phyloP scores from a whole-genome alignment of 768 basidiomycete species.

The Dentipellis sp. region DNA sequence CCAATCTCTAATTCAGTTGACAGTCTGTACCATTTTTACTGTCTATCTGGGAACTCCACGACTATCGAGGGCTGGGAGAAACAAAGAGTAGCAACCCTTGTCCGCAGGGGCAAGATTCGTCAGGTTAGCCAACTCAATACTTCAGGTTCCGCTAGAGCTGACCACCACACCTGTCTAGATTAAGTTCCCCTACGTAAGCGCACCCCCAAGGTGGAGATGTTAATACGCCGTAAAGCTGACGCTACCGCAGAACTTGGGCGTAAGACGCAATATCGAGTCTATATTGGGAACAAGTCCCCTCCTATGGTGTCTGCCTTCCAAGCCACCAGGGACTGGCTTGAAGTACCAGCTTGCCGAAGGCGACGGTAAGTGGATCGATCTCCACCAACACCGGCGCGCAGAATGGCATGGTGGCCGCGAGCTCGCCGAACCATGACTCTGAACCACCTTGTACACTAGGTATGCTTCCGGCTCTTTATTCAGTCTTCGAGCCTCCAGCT shows the following conservation, averaged over 20 bases:
- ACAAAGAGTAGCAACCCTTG: slow-evolving; percentile 82
- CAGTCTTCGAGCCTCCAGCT: too few species aligned
- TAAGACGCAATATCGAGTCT: slow-evolving; percentile 60
- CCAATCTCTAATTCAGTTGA: slow-evolving; percentile 9
- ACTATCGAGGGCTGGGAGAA: slow-evolving; percentile 99
- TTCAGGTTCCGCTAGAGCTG: background rate
- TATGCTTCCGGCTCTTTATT: too few species aligned
- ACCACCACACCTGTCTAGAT: slow-evolving; percentile 34
- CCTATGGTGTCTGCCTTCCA: slow-evolving; percentile 79
- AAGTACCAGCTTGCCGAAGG: slow-evolving; percentile 63
- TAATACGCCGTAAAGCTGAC: slow-evolving; percentile 7
- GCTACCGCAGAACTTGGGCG: slow-evolving; percentile 65
- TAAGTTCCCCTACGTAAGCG: slow-evolving; percentile 85
- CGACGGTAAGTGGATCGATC: slow-evolving; percentile 65
- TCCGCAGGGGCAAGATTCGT: slow-evolving; percentile 75
- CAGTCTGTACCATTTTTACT: slow-evolving; percentile 83
- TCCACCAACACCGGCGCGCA: background rate
- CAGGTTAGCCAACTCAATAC: slow-evolving; percentile 37
- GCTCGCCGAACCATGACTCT: background rate
- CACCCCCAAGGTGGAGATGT: background rate
- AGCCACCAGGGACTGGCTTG: slow-evolving; percentile 61
- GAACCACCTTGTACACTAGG: too few species aligned
- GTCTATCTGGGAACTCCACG: slow-evolving; percentile 71
- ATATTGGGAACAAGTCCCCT: slow-evolving; percentile 69
- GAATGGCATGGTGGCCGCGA: too few species aligned